phyloP scores from a whole-genome alignment of 306 rosid species.

The Benincasa hispida region DNA sequence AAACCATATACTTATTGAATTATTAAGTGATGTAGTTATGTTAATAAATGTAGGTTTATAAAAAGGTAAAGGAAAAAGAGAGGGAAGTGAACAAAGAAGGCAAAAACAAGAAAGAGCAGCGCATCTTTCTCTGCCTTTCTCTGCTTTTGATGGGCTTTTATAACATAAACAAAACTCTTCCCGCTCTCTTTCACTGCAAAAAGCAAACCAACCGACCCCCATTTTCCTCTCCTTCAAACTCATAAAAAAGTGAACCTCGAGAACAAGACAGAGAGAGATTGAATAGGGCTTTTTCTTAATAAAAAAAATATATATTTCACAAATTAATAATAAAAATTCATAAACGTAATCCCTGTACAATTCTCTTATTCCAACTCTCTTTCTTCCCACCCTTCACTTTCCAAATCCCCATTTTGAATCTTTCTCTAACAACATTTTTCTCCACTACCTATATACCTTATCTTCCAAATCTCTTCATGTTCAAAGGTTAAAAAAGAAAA shows the following conservation, averaged over 20 bases:
- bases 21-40: background rate
- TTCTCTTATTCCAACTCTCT: constrained; percentile 1
- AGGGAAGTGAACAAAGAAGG: constrained; percentile 4
- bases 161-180: background rate
- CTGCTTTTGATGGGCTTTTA: background rate
- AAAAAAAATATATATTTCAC: background rate
- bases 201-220: background rate
- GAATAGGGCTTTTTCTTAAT: background rate
- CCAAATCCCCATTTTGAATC: background rate
- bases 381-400: background rate
- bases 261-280: background rate
- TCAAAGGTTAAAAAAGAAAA: background rate
- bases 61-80: background rate
- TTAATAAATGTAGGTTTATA: background rate
- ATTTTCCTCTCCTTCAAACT: background rate
- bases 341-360: background rate
- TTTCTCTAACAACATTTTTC: background rate
- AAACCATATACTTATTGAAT: background rate
- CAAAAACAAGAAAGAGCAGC: constrained; percentile 1
- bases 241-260: background rate
- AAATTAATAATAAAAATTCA: background rate
- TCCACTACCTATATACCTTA: background rate
- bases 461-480: background rate
- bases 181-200: constrained; percentile 7
- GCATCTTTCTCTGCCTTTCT: background rate